Evolutionary conservation across 2,329 filamentous ascomycete species (phyloP).

Genomic region (Pseudogymnoascus sp.): DNA sequence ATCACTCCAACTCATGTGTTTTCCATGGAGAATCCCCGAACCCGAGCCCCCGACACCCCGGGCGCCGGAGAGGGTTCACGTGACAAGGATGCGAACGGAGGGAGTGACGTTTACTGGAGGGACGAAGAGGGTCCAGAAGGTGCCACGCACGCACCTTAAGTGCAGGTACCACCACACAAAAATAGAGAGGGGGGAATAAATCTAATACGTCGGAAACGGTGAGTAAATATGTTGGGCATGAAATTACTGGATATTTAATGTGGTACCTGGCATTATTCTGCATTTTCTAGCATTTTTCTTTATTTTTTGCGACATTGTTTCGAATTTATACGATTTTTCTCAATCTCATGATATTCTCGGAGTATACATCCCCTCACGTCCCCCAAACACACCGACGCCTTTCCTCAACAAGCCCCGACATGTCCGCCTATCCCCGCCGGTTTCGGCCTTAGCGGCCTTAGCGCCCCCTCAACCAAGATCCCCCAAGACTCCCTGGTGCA

Average conservation of each 20-base stretch:
- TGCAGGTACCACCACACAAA: neutral
- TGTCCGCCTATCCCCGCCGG: neutral
- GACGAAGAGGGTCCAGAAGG: neutral
- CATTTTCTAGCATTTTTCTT: neutral
- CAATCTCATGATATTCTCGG: neutral
- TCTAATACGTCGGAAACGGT: too few relatives aligned
- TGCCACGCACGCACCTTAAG: neutral
- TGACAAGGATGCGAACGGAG: neutral
- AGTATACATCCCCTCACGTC: neutral
- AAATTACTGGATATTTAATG: neutral
- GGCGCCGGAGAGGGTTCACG: neutral
- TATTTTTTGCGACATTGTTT: neutral
- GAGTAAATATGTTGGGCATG: neutral
- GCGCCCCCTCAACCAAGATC: neutral
- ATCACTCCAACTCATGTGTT: neutral
- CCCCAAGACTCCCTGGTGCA: neutral
- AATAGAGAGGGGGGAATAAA: neutral
- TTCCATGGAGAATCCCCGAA: neutral
- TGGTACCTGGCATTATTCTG: neutral
- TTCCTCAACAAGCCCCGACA: neutral
- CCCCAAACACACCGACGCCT: neutral
- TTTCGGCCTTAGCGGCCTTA: neutral
- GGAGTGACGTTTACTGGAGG: neutral
- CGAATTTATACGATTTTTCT: neutral
- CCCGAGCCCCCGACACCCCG: neutral